Evolutionary conservation across 805 yeast genomes (phyloP).

Genomic region (Lachancea mirantina): DNA sequence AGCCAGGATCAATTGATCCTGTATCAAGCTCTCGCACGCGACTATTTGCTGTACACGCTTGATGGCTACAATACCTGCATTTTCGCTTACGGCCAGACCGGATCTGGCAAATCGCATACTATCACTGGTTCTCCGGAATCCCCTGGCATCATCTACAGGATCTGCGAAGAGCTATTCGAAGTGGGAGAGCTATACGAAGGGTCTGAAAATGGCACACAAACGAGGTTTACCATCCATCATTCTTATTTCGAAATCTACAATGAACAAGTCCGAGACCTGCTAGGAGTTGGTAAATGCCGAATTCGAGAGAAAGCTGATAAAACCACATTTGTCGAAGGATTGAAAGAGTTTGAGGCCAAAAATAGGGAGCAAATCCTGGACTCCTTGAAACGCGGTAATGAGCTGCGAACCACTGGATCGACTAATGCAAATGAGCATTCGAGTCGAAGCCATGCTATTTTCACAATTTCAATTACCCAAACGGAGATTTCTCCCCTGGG

Average conservation of each 20-base stretch:
- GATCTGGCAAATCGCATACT: constrained; percentile 89
- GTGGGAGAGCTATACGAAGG: constrained; percentile 5
- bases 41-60: constrained; percentile 34
- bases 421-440: constrained; percentile 68
- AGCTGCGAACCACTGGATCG: constrained; percentile 57
- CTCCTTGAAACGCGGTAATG: constrained; percentile 45
- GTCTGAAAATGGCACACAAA: constrained; percentile 53
- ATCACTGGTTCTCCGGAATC: constrained; percentile 48
- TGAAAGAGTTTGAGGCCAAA: constrained; percentile 46
- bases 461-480: constrained; percentile 56
- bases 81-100: constrained; percentile 96
- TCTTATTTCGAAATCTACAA: constrained; percentile 83
- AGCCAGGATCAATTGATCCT: constrained; percentile 7
- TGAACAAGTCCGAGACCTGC: constrained; percentile 67
- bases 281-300: constrained; percentile 36
- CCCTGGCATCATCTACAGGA: constrained; percentile 10
- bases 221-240: constrained; percentile 61
- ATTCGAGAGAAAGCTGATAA: constrained; percentile 60
- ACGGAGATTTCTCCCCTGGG: constrained; percentile 40
- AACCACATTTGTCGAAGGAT: constrained; percentile 68
- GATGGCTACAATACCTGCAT: constrained; percentile 91
- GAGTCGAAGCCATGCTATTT: constrained; percentile 76
- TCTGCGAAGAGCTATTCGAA: constrained; percentile 11
- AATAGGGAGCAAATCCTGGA: constrained; percentile 42
- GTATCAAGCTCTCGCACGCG: constrained; percentile 8